Base-by-base conservation (phyloP, 2,329 filamentous ascomycete genomes). In the Helotiales sp. region DNA sequence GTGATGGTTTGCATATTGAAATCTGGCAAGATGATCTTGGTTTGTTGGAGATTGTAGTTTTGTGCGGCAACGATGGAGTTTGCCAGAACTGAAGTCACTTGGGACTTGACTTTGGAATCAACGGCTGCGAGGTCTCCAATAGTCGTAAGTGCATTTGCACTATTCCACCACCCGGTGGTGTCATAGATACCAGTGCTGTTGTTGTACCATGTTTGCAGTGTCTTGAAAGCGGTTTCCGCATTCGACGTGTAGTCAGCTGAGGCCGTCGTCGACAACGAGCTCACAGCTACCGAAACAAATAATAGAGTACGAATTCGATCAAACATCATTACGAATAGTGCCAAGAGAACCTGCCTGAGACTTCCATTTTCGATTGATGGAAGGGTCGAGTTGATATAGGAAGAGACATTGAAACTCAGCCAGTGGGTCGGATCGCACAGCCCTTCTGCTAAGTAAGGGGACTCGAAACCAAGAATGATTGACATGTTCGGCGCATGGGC, bases 91-190 rank as follows among this genome's bases (percentile, higher is more conserved):
- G 69, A 63, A 10, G 60, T 66, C 2, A 73, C 76, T 0, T 72
- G 67, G 0, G 66, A 59, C n/a, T 65, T 65, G 54, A 72, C 71
- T 17, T 62, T 71, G 44, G 64, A 66, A 55, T 75, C 73, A 27
- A 73, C 48, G 1, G 70, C 69, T 7, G 67, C 68, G 2, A 70
- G 55, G 55, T 90, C 83, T 52, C 79, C 81, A 17, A 90, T 71
- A 2, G 79, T 79, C 0, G 85, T 88, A 58, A 91, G 74, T 57
- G 79, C 79, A 67, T 90, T 91, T 44, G 82, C 88, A 53, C 81
- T 81, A 67, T 90, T 89, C 88, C 88, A 91, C 88, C 88, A 91
- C n/a, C 80, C 80, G 7, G 81, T 79, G 0, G 80, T 80, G 54
- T 83, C 73, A 85, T 85, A 91, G 12, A 89, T 74, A 3, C 88